Evolutionary conservation across 2,329 filamentous ascomycete species (phyloP), one percentile per base, ranked within the genome.

Genomic region (Fusarium neocosmosporiellum): DNA sequence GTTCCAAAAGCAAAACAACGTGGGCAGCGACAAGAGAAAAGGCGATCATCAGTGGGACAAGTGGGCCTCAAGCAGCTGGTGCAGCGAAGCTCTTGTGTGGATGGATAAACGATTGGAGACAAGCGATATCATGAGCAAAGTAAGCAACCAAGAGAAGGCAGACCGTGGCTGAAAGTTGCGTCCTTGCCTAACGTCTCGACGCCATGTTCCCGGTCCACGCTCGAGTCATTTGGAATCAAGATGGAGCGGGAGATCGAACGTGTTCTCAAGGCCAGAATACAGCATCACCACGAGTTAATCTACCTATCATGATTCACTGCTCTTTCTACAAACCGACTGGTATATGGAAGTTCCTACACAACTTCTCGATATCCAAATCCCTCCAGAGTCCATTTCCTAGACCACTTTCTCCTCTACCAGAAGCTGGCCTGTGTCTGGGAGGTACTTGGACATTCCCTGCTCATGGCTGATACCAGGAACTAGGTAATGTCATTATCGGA

Each of bases 171-270:
- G 33, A 68, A 63, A 59, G 63, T 60, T 71, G 27, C 27, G 46
- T 29, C 43, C 70, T 16, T 63, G 53, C 20, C 39, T 53, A 34
- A 60, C 18, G 20, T 58, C 37, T 54, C 29, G 24, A 53, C n/a
- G 20, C 43, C 27, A 48, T 39, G 31, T 73, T 65, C 24, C 27
- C 13, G 36, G 22, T 48, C 22, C 63, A 57, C 41, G 27, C 43
- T 67, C 24, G 70, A 73, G 70, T 73, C 70, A 73, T 53, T 65
- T 61, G 27, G 59, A 39, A 65, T 73, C 55, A 46, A 53, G 67
- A 73, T 68, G 41, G 18, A 57, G 43, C 46, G 18, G 62, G 13
- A 57, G 34, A 27, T 22, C 54, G 22, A 62, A 48, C 22, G 59
- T 65, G 48, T 20, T 46, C 55, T 59, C 18, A 36, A 60, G 16